These are phyloP conservation scores for Blepharisma japonicum DNA, from an alignment of 73 alveolate species.

Conservation along the genomic window DNA sequence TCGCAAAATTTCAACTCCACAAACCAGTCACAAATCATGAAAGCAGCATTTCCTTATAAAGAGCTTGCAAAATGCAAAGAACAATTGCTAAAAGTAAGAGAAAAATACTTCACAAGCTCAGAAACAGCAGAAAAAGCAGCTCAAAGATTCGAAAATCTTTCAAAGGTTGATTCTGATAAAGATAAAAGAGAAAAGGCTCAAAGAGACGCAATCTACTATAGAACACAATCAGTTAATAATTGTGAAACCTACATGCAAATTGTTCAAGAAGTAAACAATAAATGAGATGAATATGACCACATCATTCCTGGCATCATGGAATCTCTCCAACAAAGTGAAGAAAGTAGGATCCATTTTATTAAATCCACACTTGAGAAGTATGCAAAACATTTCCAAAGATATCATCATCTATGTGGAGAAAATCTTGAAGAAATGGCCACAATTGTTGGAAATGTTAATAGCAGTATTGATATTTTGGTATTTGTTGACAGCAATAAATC, in stretches of 20 bases:
- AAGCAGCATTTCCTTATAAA: not conserved
- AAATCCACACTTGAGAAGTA: not conserved
- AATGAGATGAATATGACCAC: constrained; percentile 2
- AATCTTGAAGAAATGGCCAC: constrained; percentile 1
- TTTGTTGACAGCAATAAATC: constrained; percentile 22
- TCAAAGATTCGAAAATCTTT: no score
- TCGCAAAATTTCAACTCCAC: not conserved
- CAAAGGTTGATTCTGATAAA: no score
- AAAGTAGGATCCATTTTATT: constrained; percentile 18
- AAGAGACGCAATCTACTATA: no score
- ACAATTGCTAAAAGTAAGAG: not conserved
- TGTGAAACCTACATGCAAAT: constrained; percentile 9
- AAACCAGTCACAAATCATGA: not conserved
- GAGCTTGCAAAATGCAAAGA: not conserved
- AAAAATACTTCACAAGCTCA: not conserved
- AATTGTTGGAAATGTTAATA: not conserved
- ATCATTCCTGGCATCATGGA: constrained; percentile 13
- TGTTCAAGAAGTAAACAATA: not conserved
- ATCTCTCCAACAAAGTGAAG: constrained; percentile 25
- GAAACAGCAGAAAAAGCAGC: constrained; percentile 10
- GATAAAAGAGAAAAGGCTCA: no score
- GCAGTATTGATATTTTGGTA: not conserved
- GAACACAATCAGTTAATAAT: no score
- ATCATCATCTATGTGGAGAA: not conserved
- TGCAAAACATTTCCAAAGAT: not conserved